Percentiles rank a stretch among this genome's conserved stretches.
Evolutionary conservation across 345 rosid species (phyloP).

Genomic region (Bruguiera sexangula): DNA sequence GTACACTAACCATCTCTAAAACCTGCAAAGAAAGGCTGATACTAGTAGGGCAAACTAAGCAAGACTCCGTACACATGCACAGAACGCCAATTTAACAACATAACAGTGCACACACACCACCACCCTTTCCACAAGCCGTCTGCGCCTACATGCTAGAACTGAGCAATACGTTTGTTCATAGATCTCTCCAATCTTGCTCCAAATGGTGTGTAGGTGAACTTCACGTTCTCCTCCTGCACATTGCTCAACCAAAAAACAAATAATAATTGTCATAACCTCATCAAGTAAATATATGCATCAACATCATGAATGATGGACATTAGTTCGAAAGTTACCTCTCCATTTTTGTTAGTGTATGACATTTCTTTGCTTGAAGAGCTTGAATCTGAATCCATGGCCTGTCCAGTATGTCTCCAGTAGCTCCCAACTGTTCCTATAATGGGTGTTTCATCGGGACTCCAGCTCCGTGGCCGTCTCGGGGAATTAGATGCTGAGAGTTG

Average conservation of each 20-base stretch:
- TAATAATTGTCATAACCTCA: background rate
- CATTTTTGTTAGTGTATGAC: background rate
- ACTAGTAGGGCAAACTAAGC: no score
- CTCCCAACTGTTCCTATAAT: conserved; percentile 27
- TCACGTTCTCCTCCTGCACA: conserved; percentile 6
- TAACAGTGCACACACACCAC: background rate
- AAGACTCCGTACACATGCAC: background rate
- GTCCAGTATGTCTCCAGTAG: conserved; percentile 29
- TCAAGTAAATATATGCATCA: background rate
- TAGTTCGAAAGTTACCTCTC: conserved; percentile 6
- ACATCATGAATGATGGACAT: background rate
- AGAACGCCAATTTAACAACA: background rate
- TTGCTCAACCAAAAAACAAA: background rate
- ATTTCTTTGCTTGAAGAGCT: conserved; percentile 20
- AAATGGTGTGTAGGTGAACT: background rate
- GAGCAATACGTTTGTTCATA: conserved; percentile 1
- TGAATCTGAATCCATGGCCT: conserved; percentile 13
- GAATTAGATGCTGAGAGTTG: conserved; percentile 4
- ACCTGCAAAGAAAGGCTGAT: background rate
- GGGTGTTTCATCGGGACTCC: conserved; percentile 14
- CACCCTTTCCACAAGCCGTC: no score
- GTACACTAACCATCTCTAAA: background rate
- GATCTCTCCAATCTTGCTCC: conserved; percentile 12
- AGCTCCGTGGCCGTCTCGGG: conserved; percentile 10
- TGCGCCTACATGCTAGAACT: conserved; percentile 6